Percentiles rank a stretch among this genome's conserved stretches.
These are phyloP conservation scores for Coemansia sp. DNA, from an alignment of 192 early-diverging fungal genomes.

Conservation along the genomic window DNA sequence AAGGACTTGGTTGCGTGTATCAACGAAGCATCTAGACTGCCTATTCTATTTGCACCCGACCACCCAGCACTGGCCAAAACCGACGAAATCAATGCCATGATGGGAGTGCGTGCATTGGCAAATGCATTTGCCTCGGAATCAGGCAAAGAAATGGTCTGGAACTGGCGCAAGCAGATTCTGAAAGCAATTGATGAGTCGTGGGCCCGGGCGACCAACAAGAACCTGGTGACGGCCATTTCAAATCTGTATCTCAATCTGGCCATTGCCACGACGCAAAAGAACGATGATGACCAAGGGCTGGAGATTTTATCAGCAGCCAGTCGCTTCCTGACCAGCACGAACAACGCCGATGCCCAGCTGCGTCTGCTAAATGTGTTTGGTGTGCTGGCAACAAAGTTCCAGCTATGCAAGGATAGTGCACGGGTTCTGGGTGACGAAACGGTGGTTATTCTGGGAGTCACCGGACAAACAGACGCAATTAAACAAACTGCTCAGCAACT, in stretches of 20 bases:
- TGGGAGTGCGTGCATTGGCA: conserved; percentile 65
- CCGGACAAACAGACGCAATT: conserved; percentile 28
- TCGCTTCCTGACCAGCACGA: conserved; percentile 24
- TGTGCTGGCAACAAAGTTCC: conserved; percentile 39
- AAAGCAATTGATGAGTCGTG: conserved; percentile 32
- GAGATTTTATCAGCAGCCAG: conserved; percentile 28
- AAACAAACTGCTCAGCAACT: conserved; percentile 29
- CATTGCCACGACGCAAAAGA: conserved; percentile 15
- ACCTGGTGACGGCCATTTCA: conserved; percentile 28
- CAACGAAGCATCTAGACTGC: conserved; percentile 3
- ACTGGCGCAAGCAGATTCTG: conserved; percentile 24
- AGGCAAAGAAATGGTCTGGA: conserved; percentile 47
- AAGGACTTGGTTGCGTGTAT: conserved; percentile 49
- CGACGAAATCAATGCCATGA: conserved; percentile 73
- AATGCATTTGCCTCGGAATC: conserved; percentile 66
- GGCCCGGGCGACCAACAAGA: conserved; percentile 23
- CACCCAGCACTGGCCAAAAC: conserved; percentile 27
- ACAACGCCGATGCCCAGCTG: conserved; percentile 38
- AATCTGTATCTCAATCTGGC: conserved; percentile 36
- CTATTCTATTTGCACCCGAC: not conserved
- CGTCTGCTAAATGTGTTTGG: conserved; percentile 43
- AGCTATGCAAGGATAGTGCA: conserved; percentile 51
- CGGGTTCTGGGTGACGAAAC: conserved; percentile 42
- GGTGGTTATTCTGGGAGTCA: conserved; percentile 38
- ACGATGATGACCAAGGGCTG: conserved; percentile 41